A percentile compares a stretch with the other conserved stretches of the same genome.
Conservation (phyloP, 1,284 basidiomycete species). For the Rhodotorula sp. region DNA sequence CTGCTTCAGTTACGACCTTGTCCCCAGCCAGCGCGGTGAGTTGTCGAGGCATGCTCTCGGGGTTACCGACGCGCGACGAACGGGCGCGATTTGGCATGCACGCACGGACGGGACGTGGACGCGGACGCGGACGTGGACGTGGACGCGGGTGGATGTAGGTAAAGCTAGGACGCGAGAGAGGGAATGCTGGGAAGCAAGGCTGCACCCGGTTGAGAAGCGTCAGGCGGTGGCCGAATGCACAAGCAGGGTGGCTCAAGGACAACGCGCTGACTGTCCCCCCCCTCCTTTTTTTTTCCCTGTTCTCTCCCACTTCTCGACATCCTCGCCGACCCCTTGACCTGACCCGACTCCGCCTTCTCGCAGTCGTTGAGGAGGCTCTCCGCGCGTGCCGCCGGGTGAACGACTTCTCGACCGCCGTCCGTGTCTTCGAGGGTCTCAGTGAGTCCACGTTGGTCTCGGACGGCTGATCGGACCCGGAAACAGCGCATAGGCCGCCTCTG, state of each 20-base stretch:
- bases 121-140: background rate
- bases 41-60: background rate
- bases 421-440: slow-evolving; percentile 67
- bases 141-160: too few relatives aligned
- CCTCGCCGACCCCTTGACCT: background rate
- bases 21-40: slow-evolving; percentile 69
- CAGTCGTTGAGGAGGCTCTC: slow-evolving; percentile 84
- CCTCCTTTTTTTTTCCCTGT: too few relatives aligned
- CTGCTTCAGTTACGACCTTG: slow-evolving; percentile 98
- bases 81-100: too few relatives aligned
- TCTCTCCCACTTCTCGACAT: too few relatives aligned
- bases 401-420: slow-evolving; percentile 93
- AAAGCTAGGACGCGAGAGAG: too few relatives aligned
- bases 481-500: background rate
- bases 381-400: slow-evolving; percentile 87
- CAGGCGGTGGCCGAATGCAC: background rate
- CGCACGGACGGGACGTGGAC: background rate
- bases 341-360: too few relatives aligned
- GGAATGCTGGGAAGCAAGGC: too few relatives aligned
- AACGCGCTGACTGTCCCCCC: too few relatives aligned
- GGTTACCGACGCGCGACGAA: too few relatives aligned
- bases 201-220: too few relatives aligned
- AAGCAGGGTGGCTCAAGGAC: background rate
- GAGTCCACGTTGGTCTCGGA: background rate
- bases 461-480: background rate